Conservation (phyloP, 2,329 filamentous ascomycete species). For the Monilinia polystroma region DNA sequence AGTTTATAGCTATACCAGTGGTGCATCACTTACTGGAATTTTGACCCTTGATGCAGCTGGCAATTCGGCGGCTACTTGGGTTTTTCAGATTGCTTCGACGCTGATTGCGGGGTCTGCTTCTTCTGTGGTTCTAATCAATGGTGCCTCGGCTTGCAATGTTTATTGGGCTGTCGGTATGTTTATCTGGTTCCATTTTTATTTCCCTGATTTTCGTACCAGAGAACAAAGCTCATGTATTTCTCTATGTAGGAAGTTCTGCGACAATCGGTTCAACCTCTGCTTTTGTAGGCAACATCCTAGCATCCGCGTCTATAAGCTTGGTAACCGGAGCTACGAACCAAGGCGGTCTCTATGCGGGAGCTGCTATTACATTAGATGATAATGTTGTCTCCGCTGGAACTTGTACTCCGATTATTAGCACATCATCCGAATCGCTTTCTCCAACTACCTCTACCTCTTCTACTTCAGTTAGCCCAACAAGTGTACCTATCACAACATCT, state of each 20-base stretch:
- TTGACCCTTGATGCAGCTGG: conserved; percentile 26
- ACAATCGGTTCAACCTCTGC: conserved; percentile 20
- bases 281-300: conserved; percentile 25
- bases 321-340: background rate
- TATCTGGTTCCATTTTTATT: no score
- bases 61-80: conserved; percentile 15
- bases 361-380: conserved; percentile 19
- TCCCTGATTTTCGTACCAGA: background rate
- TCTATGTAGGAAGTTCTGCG: conserved; percentile 18
- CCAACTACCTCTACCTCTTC: background rate
- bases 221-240: no score
- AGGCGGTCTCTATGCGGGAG: conserved; percentile 22
- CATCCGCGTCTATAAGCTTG: conserved; percentile 19
- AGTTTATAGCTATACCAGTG: conserved; percentile 23
- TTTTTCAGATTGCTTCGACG: conserved; percentile 25
- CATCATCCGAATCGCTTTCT: background rate
- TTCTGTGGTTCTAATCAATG: conserved; percentile 17
- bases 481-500: background rate
- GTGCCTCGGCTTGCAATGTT: conserved; percentile 25
- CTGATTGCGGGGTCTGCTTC: conserved; percentile 20
- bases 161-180: conserved; percentile 26
- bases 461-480: background rate
- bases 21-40: conserved; percentile 19
- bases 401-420: background rate
- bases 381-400: conserved; percentile 12